A percentile compares a stretch with the other conserved stretches of the same genome.
Evolutionary conservation across 2,329 filamentous ascomycete species (phyloP).

Genomic region (Aspergillus awamori): DNA sequence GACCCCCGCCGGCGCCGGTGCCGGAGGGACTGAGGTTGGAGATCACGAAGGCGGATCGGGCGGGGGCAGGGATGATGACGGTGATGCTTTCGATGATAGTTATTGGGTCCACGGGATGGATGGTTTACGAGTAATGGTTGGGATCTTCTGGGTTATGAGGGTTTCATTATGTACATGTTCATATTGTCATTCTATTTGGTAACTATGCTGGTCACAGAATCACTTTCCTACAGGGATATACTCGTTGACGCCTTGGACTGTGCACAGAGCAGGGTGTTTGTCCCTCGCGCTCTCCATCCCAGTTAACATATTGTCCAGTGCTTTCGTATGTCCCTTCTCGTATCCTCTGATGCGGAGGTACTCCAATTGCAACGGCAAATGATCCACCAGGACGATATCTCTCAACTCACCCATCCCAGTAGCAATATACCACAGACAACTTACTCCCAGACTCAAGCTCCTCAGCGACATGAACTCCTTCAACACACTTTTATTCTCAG

Average conservation of each 20-base stretch:
- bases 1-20: conserved; percentile 9
- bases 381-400: not conserved
- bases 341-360: not conserved
- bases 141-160: not conserved
- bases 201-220: not conserved
- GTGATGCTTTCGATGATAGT: conserved; percentile 39
- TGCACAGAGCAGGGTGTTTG: not conserved
- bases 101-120: conserved; percentile 42
- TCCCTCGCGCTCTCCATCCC: not conserved
- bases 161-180: too few relatives aligned
- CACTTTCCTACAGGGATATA: not conserved
- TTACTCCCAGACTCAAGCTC: not conserved
- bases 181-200: too few relatives aligned
- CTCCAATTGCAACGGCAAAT: not conserved
- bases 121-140: conserved; percentile 32
- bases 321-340: not conserved
- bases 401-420: not conserved
- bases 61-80: conserved; percentile 49
- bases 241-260: not conserved
- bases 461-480: not conserved
- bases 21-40: conserved; percentile 19
- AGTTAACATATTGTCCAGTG: not conserved
- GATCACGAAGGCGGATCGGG: conserved; percentile 42
- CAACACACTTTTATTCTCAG: not conserved
- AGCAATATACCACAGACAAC: not conserved